Evolutionary conservation across 2,329 filamentous ascomycete genomes (phyloP).

Genomic region (Diaporthe capsici): DNA sequence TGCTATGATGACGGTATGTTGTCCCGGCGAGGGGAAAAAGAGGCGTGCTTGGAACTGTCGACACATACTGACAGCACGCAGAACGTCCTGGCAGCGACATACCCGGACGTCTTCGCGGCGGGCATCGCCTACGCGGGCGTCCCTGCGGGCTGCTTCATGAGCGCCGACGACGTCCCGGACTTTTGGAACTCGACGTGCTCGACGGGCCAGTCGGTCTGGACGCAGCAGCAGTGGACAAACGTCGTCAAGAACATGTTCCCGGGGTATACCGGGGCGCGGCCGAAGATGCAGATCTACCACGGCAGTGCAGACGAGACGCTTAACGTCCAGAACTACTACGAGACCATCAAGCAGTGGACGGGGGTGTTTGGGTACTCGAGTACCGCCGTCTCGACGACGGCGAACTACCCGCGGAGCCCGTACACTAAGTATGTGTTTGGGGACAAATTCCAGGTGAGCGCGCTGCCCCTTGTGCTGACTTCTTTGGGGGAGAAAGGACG

Average conservation of each 20-base stretch:
- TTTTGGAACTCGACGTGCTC: constrained; percentile 68
- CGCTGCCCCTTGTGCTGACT: too few relatives aligned
- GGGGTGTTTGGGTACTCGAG: constrained; percentile 59
- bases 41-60: background rate
- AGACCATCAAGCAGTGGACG: constrained; percentile 70
- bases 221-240: constrained; percentile 63
- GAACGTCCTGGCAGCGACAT: constrained; percentile 59
- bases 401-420: background rate
- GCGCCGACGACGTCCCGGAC: constrained; percentile 53
- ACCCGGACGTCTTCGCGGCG: constrained; percentile 63
- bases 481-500: too few relatives aligned
- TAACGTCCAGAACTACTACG: constrained; percentile 67
- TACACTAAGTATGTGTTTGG: constrained; percentile 19
- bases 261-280: constrained; percentile 63
- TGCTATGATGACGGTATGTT: constrained; percentile 63
- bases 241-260: constrained; percentile 62
- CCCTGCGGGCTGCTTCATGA: constrained; percentile 60
- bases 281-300: constrained; percentile 72
- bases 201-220: constrained; percentile 58
- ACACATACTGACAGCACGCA: constrained; percentile 42
- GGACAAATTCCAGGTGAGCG: background rate
- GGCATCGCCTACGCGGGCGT: constrained; percentile 60
- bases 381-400: background rate
- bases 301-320: constrained; percentile 66
- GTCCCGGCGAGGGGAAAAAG: constrained; percentile 44